phyloP scores from a whole-genome alignment of 1,139 yeast species.

The Suhomyces bokatorum region DNA sequence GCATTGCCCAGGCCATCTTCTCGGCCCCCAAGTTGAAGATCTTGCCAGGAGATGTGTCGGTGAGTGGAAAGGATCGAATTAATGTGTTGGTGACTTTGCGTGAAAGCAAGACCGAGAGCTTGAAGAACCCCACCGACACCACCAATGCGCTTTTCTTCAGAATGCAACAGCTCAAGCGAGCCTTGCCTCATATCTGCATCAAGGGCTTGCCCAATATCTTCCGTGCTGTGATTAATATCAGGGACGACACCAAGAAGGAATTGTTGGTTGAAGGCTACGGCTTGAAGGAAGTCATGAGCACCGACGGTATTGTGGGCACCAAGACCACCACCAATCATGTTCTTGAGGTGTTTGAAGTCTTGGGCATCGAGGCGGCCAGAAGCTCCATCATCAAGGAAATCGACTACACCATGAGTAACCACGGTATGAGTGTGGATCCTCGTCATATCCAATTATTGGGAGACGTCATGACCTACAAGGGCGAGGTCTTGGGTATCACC shows the following conservation, averaged over 20 bases:
- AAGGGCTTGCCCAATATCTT: constrained; percentile 90
- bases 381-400: constrained; percentile 90
- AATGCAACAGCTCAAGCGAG: constrained; percentile 86
- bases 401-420: constrained; percentile 97
- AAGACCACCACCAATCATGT: constrained; percentile 90
- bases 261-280: constrained; percentile 98
- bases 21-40: constrained; percentile 90
- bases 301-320: constrained; percentile 92
- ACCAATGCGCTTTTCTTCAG: constrained; percentile 76
- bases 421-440: constrained; percentile 99
- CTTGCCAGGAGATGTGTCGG: constrained; percentile 66
- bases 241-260: constrained; percentile 84
- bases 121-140: constrained; percentile 43
- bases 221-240: constrained; percentile 94
- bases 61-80: constrained; percentile 66
- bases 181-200: constrained; percentile 82
- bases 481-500: constrained; percentile 96
- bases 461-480: constrained; percentile 98
- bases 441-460: constrained; percentile 97
- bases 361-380: constrained; percentile 98
- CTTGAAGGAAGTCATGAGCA: constrained; percentile 91
- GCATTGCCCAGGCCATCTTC: constrained; percentile 80
- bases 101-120: constrained; percentile 49
- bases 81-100: constrained; percentile 68
- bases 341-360: constrained; percentile 80